Percentiles rank a stretch among this genome's conserved stretches.
These are phyloP conservation scores for Myxozyma melibiosi DNA, from an alignment of 805 yeast species.

Conservation along the genomic window DNA sequence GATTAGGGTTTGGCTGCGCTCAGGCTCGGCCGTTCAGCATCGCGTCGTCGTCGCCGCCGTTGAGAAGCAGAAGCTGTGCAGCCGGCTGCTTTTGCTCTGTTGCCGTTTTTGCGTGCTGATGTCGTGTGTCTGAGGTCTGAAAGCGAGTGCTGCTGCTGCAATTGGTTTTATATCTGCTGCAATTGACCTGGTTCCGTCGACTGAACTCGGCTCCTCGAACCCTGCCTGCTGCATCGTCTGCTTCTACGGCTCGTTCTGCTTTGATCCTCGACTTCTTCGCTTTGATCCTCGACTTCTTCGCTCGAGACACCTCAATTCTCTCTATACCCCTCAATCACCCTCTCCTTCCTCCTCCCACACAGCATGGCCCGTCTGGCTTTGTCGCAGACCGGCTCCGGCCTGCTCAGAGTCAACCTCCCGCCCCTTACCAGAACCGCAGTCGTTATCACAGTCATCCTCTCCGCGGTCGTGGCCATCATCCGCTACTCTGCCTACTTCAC, in stretches of 20 bases:
- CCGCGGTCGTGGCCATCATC: constrained; percentile 40
- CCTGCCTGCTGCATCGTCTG: neutral
- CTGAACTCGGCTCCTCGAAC: too few species aligned
- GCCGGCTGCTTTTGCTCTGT: too few species aligned
- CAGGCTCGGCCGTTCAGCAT: too few species aligned
- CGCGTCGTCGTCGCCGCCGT: too few species aligned
- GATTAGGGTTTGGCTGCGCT: too few species aligned
- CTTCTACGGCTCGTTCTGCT: neutral
- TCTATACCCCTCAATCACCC: neutral
- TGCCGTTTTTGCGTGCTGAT: too few species aligned
- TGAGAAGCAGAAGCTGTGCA: too few species aligned
- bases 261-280: neutral
- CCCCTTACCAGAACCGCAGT: constrained; percentile 42
- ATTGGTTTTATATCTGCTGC: too few species aligned
- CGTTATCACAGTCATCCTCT: constrained; percentile 33
- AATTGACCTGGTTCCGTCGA: too few species aligned
- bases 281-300: neutral
- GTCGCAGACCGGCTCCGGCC: constrained; percentile 15
- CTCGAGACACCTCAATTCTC: neutral
- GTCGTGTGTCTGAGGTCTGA: too few species aligned
- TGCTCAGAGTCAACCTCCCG: constrained; percentile 36
- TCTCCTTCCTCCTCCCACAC: neutral
- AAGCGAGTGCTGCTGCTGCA: too few species aligned
- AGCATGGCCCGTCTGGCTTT: neutral
- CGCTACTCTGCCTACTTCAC: constrained; percentile 42